Evolutionary conservation across 768 basidiomycete genomes (phyloP).

Genomic region (Pulveroboletus sp.): DNA sequence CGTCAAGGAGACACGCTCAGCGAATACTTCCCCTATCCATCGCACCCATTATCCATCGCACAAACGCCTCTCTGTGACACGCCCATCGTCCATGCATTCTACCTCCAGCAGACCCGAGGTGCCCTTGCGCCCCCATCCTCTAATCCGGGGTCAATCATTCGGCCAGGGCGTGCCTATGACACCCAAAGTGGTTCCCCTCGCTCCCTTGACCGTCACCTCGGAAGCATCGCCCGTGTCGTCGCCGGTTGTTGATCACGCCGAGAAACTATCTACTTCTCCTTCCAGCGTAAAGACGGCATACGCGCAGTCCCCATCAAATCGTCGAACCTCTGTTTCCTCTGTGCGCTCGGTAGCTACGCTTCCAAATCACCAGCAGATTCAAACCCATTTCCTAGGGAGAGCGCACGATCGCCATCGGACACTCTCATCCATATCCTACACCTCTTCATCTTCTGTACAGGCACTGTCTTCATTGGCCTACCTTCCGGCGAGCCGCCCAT

Average conservation of each 20-base stretch:
- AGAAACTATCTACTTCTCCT: slow-evolving; percentile 31
- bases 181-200: slow-evolving; percentile 47
- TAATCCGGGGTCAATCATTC: slow-evolving; percentile 72
- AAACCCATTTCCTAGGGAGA: slow-evolving; percentile 31
- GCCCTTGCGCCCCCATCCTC: slow-evolving; percentile 64
- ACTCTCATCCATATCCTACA: slow-evolving; percentile 53
- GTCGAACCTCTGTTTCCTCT: slow-evolving; percentile 58
- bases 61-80: slow-evolving; percentile 45
- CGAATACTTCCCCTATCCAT: slow-evolving; percentile 38
- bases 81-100: slow-evolving; percentile 66
- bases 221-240: slow-evolving; percentile 46
- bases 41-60: slow-evolving; percentile 33
- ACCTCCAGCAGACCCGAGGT: slow-evolving; percentile 36
- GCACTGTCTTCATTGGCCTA: slow-evolving; percentile 58
- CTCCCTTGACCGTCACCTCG: slow-evolving; percentile 60
- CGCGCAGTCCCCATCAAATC: slow-evolving; percentile 34
- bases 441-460: slow-evolving; percentile 44
- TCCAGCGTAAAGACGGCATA: slow-evolving; percentile 38
- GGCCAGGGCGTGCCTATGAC: slow-evolving; percentile 38
- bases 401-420: slow-evolving; percentile 50
- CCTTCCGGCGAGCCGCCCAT: slow-evolving; percentile 40
- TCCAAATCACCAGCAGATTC: slow-evolving; percentile 39
- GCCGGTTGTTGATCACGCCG: slow-evolving; percentile 26
- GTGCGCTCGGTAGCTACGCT: slow-evolving; percentile 58
- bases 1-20: slow-evolving; percentile 34